Evolutionary conservation across 129 eudicot genomes (phyloP).

Genomic region (Pittosporum tobira): DNA sequence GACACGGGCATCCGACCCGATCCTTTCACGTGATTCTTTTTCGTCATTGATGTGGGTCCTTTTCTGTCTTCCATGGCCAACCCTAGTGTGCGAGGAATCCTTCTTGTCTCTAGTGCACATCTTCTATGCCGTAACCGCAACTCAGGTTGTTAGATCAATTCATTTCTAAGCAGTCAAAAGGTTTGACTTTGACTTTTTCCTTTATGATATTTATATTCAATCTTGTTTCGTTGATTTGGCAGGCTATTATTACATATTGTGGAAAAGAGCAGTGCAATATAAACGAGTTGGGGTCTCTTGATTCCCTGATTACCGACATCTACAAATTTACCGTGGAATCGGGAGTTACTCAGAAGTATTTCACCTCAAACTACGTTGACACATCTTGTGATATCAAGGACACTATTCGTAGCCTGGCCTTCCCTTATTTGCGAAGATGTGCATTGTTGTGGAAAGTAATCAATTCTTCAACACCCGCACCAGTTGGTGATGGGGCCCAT

Average conservation of each 20-base stretch:
- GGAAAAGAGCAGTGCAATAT: slow-evolving; percentile 21
- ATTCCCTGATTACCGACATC: slow-evolving; percentile 57
- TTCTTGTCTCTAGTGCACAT: slow-evolving; percentile 71
- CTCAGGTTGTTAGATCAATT: slow-evolving; percentile 47
- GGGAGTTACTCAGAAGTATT: slow-evolving; percentile 30
- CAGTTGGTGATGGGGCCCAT: slow-evolving; percentile 45
- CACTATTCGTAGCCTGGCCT: slow-evolving; percentile 51
- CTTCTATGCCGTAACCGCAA: slow-evolving; percentile 52
- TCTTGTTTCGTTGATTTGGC: slow-evolving; percentile 16
- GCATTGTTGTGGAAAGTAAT: slow-evolving; percentile 74
- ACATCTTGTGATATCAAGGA: slow-evolving; percentile 40
- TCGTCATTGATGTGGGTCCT: slow-evolving; percentile 92
- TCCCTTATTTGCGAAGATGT: slow-evolving; percentile 81
- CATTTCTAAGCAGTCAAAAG: not conserved
- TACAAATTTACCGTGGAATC: slow-evolving; percentile 31
- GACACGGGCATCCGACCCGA: slow-evolving; percentile 69
- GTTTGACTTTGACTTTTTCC: not conserved
- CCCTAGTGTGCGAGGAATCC: slow-evolving; percentile 61
- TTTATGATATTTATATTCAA: slow-evolving; percentile 2
- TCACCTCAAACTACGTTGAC: slow-evolving; percentile 42
- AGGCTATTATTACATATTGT: slow-evolving; percentile 52
- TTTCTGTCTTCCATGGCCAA: slow-evolving; percentile 75
- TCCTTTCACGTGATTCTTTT: slow-evolving; percentile 75
- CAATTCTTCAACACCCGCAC: slow-evolving; percentile 39
- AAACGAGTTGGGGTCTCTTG: slow-evolving; percentile 30